Base-by-base conservation (phyloP, 1,139 yeast species). In the Diutina scorzettiae region DNA sequence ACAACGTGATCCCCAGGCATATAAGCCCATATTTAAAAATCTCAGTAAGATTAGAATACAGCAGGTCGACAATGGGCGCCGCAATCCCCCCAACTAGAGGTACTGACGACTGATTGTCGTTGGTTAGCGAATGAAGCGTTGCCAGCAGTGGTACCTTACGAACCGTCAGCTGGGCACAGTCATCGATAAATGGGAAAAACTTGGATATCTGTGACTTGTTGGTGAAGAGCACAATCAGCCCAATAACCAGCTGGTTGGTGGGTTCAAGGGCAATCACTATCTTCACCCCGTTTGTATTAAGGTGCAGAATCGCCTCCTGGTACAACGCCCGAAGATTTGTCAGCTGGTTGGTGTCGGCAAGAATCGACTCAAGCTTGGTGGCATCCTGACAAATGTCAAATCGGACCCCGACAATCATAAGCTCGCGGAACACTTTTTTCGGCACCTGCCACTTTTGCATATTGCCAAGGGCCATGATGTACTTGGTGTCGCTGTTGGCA, bases 181-280 rank as follows among this genome's bases (percentile, higher is more conserved):
- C 65, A 43, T 64, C 70, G 40, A 69, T 62, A 51, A 76, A 73
- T 12, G 83, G 82, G 55, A 62, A 76, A 53, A 62, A 73, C 44
- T 64, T 65, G 9, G 78, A 63, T 9, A 77, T 49, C 41, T 59
- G 62, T 5, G 76, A 66, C 36, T 62, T 63, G 47, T 66, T 69
- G 40, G 76, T 73, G 54, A 76, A 77, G 25, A 76, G 54, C 9
- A 77, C 64, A 20, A 76, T 64, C 42, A 76, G 64, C 3, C 83
- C 84, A 45, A 74, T 71, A 4, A 76, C 71, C 33, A 64, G 64
- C 49, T 71, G 74, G 44, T 72, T 67, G 2, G 71, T 63, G 6
- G 80, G 78, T 48, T 76, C 80, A 42, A 76, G 57, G 0, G 81
- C 80, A 40, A 72, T 73, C 37, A 77, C 71, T 19, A 77, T 66